A percentile compares a stretch with the other conserved stretches of the same genome.
Evolutionary conservation across 331 rosid genomes (phyloP).

Genomic region (Quercus phellos): DNA sequence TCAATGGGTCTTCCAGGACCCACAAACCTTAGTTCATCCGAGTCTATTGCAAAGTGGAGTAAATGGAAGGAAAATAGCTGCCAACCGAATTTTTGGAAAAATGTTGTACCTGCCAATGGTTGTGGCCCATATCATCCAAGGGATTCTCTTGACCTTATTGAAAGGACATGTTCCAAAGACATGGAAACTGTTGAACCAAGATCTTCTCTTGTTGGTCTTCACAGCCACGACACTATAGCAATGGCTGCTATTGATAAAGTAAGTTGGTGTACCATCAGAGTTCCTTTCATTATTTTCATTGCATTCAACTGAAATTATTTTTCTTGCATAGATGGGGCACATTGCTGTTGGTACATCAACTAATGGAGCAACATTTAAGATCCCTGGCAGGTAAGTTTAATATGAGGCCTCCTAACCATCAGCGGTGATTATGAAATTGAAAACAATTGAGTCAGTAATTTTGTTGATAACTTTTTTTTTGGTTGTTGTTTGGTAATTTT

Average conservation of each 20-base stretch:
- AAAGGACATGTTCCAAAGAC: constrained; percentile 36
- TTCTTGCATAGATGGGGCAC: constrained; percentile 59
- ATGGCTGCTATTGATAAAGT: constrained; percentile 88
- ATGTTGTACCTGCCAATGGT: constrained; percentile 43
- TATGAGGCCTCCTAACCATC: not conserved
- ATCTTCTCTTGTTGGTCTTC: constrained; percentile 46
- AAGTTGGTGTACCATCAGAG: constrained; percentile 19
- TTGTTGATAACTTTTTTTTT: not conserved
- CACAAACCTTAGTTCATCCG: constrained; percentile 68
- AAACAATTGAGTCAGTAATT: not conserved
- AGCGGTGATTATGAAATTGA: not conserved
- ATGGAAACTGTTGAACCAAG: constrained; percentile 28
- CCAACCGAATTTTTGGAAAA: constrained; percentile 88
- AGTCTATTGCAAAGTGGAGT: constrained; percentile 68
- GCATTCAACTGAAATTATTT: constrained; percentile 4
- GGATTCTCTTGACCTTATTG: constrained; percentile 20
- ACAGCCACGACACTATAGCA: constrained; percentile 89
- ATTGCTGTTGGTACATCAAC: constrained; percentile 94
- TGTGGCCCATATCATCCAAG: constrained; percentile 78
- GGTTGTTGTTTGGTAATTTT: not conserved
- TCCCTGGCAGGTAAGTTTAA: constrained; percentile 82
- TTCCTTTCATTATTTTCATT: constrained; percentile 3
- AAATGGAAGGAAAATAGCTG: constrained; percentile 68
- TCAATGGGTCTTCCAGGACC: constrained; percentile 97
- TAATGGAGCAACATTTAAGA: constrained; percentile 90